phyloP scores from a whole-genome alignment of 2,329 filamentous ascomycete species.

The Colletotrichum sp. region DNA sequence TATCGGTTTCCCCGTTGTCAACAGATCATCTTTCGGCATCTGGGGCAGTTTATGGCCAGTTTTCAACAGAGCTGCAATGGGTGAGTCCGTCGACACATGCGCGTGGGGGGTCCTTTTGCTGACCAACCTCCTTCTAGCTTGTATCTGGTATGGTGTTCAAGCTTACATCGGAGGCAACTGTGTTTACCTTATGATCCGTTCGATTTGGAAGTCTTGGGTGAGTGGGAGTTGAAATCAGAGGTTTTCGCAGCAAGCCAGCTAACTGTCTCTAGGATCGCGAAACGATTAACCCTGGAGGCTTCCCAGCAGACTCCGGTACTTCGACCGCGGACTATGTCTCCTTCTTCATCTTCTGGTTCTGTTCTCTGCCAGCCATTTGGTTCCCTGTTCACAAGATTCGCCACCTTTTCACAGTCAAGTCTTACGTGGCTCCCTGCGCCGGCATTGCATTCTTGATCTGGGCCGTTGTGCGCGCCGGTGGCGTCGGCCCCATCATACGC shows the following conservation, averaged over 20 bases:
- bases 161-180: constrained; percentile 85
- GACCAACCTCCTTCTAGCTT: constrained; percentile 48
- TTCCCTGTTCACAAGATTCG: constrained; percentile 88
- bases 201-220: constrained; percentile 78
- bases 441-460: constrained; percentile 87
- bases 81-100: constrained; percentile 31
- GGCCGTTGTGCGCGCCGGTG: constrained; percentile 81
- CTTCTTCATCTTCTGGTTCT: constrained; percentile 87
- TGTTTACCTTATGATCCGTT: constrained; percentile 85
- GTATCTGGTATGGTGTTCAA: constrained; percentile 88
- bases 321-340: constrained; percentile 77
- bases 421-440: constrained; percentile 81
- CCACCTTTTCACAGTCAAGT: constrained; percentile 90
- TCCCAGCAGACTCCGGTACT: constrained; percentile 69
- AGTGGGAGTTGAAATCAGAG: constrained; percentile 19
- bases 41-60: constrained; percentile 91
- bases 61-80: constrained; percentile 85
- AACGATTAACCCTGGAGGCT: constrained; percentile 63
- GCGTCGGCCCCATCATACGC: constrained; percentile 80
- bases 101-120: not conserved
- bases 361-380: constrained; percentile 83
- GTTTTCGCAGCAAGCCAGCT: not conserved
- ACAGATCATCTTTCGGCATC: constrained; percentile 80
- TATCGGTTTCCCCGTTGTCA: constrained; percentile 85
- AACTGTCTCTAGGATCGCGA: constrained; percentile 42